These are phyloP conservation scores for Mycosarcoma mackinlayi DNA, from an alignment of 1,284 basidiomycete genomes.

Conservation along the genomic window DNA sequence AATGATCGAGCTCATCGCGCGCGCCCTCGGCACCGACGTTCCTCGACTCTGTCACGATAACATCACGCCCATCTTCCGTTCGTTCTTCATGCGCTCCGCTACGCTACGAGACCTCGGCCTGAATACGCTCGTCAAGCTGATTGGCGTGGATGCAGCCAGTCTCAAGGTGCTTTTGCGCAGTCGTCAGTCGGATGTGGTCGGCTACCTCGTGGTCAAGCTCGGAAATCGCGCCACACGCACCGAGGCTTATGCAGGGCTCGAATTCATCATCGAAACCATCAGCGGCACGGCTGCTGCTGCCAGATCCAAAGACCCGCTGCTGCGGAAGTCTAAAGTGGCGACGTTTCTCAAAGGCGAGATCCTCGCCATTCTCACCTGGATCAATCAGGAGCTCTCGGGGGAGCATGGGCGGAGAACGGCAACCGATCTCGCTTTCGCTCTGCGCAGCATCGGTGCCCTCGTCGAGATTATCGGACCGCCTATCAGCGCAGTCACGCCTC, in stretches of 20 bases:
- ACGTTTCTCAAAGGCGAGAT: slow-evolving; percentile 58
- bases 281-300: slow-evolving; percentile 23
- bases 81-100: slow-evolving; percentile 53
- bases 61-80: slow-evolving; percentile 59
- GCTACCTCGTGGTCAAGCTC: slow-evolving; percentile 61
- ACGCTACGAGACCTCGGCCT: slow-evolving; percentile 41
- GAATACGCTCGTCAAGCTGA: slow-evolving; percentile 42
- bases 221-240: slow-evolving; percentile 48
- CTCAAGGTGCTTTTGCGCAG: slow-evolving; percentile 55
- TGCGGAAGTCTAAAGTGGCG: slow-evolving; percentile 39
- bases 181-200: slow-evolving; percentile 62
- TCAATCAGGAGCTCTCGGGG: slow-evolving; percentile 63
- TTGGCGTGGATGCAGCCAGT: slow-evolving; percentile 49
- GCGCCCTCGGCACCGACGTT: slow-evolving; percentile 50
- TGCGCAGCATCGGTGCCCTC: slow-evolving; percentile 80
- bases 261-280: slow-evolving; percentile 53
- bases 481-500: slow-evolving; percentile 56
- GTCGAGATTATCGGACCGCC: slow-evolving; percentile 77
- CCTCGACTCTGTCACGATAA: slow-evolving; percentile 59
- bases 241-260: slow-evolving; percentile 55
- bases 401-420: slow-evolving; percentile 58
- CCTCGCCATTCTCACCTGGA: slow-evolving; percentile 63
- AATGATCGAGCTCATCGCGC: slow-evolving; percentile 56
- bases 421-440: slow-evolving; percentile 52
- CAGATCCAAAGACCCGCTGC: slow-evolving; percentile 14